Percentiles rank a stretch among this genome's conserved stretches.
Evolutionary conservation across 331 rosid genomes (phyloP).

Genomic region (Quercus lobata): DNA sequence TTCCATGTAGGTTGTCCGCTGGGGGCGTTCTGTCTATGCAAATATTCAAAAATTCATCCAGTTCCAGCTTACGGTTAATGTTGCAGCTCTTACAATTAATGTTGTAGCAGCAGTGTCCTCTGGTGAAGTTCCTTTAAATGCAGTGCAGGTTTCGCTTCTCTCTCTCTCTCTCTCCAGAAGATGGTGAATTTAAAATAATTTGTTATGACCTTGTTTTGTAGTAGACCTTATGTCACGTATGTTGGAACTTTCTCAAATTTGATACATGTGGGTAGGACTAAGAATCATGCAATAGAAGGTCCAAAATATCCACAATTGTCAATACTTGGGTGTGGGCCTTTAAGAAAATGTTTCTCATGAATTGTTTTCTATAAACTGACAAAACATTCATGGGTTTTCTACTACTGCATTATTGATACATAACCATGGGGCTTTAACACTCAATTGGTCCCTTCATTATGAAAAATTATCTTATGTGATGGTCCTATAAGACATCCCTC

Average conservation of each 20-base stretch:
- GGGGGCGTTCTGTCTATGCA: slow-evolving; percentile 99
- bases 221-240: not conserved
- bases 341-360: not conserved
- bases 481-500: too few relatives aligned
- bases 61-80: slow-evolving; percentile 97
- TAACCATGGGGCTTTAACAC: not conserved
- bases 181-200: not conserved
- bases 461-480: too few relatives aligned
- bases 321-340: not conserved
- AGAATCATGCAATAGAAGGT: not conserved
- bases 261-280: not conserved
- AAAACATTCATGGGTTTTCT: not conserved
- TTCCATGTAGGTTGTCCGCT: slow-evolving; percentile 79
- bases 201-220: not conserved
- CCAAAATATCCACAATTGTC: not conserved
- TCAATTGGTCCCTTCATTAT: not conserved
- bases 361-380: not conserved
- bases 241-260: slow-evolving; percentile 7
- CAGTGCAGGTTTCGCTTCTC: slow-evolving; percentile 66
- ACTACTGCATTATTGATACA: not conserved
- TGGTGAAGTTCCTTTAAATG: slow-evolving; percentile 87
- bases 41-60: slow-evolving; percentile 98
- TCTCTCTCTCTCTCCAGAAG: not conserved
- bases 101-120: slow-evolving; percentile 87
- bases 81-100: slow-evolving; percentile 94